Percentiles rank a stretch among this genome's conserved stretches.
phyloP scores from a whole-genome alignment of 2,329 filamentous ascomycete genomes.

The Cylindrodendrum hubeiense region DNA sequence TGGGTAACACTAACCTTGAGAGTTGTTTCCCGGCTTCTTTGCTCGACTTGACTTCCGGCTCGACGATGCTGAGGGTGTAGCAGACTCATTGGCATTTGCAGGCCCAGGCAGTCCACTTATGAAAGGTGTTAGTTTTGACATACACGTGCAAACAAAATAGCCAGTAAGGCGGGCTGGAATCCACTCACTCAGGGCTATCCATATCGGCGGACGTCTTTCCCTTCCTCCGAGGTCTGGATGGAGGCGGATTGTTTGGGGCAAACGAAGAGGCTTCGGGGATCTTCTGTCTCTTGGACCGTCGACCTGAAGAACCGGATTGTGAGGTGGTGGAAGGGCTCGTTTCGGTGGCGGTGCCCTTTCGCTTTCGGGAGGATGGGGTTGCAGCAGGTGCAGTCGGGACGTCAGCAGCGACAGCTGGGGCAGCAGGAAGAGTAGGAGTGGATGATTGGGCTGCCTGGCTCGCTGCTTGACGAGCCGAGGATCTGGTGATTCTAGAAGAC shows the following conservation, averaged over 20 bases:
- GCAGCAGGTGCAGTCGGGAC: slow-evolving; percentile 56
- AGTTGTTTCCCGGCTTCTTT: slow-evolving; percentile 71
- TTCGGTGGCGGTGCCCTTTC: slow-evolving; percentile 75
- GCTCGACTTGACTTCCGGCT: slow-evolving; percentile 79
- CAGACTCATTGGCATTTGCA: slow-evolving; percentile 70
- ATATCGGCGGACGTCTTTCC: slow-evolving; percentile 74
- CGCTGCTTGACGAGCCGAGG: slow-evolving; percentile 90
- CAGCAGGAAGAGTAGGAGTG: slow-evolving; percentile 55
- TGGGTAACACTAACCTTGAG: slow-evolving; percentile 52
- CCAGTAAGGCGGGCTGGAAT: neutral
- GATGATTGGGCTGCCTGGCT: slow-evolving; percentile 65
- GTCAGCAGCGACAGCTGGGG: slow-evolving; percentile 53
- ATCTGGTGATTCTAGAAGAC: slow-evolving; percentile 96
- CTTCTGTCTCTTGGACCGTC: slow-evolving; percentile 80
- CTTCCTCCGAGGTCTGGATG: slow-evolving; percentile 66
- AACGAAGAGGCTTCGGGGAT: slow-evolving; percentile 63
- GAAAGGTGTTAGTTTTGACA: slow-evolving; percentile 23
- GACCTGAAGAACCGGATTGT: slow-evolving; percentile 55
- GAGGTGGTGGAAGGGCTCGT: slow-evolving; percentile 54
- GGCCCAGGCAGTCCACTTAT: slow-evolving; percentile 59
- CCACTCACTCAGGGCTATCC: slow-evolving; percentile 77
- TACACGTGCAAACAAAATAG: neutral
- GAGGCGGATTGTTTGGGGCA: slow-evolving; percentile 46
- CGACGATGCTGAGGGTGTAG: slow-evolving; percentile 71
- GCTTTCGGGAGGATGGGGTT: slow-evolving; percentile 74